Percentiles rank a stretch among this genome's conserved stretches.
Conservation (phyloP, 2,329 filamentous ascomycete species). For the Pyrenophora graminea region DNA sequence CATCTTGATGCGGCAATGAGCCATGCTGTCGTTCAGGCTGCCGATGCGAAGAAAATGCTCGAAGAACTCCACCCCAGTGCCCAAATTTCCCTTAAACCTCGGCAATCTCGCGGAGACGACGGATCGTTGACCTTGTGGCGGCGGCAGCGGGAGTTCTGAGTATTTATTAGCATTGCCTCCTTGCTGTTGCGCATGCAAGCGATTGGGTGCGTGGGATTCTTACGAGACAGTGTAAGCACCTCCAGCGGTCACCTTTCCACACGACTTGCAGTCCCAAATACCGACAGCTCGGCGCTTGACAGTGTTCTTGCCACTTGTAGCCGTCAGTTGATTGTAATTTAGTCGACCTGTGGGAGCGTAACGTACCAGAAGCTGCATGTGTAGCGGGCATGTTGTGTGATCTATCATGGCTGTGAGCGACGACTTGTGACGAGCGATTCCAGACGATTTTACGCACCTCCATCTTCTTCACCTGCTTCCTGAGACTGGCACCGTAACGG, state of each 20-base stretch:
- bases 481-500: conserved; percentile 97
- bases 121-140: conserved; percentile 93
- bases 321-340: too few species aligned
- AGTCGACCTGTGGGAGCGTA: too few species aligned
- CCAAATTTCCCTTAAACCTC: conserved; percentile 70
- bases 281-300: conserved; percentile 88
- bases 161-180: conserved; percentile 30
- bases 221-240: conserved; percentile 97
- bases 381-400: conserved; percentile 97
- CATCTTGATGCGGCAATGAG: conserved; percentile 38
- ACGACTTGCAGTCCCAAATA: conserved; percentile 96
- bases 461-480: conserved; percentile 99
- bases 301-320: conserved; percentile 73
- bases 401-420: conserved; percentile 50
- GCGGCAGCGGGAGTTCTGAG: conserved; percentile 86
- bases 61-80: conserved; percentile 43
- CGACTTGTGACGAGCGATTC: conserved; percentile 10
- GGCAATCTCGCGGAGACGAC: conserved; percentile 95
- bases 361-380: conserved; percentile 75
- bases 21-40: conserved; percentile 36
- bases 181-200: not conserved
- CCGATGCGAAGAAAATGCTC: conserved; percentile 43
- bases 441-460: conserved; percentile 55
- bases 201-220: conserved; percentile 46
- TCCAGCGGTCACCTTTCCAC: conserved; percentile 91